Evolutionary conservation across 805 yeast genomes (phyloP), one percentile per base, ranked within the genome.

Genomic region (Candida pini): DNA sequence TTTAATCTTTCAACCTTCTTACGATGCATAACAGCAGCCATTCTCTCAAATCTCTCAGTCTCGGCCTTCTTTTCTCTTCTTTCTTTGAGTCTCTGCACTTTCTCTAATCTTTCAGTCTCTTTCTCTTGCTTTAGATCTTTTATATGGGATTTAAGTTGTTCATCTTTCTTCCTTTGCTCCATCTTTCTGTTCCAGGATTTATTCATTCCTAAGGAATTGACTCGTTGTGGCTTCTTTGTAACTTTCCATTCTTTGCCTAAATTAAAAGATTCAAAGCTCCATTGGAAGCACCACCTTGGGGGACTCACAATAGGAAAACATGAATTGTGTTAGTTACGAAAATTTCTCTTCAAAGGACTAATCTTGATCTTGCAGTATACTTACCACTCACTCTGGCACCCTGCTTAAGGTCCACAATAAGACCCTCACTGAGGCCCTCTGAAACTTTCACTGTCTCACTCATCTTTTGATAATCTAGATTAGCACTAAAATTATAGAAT

Each of bases 1-100:
- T 83, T 80, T 64, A 90, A 58, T 62, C 98, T 76, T 45, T 88
- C 97, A 26, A 88, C 84, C 67, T 78, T 83, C 78, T 88, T 89
- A 28, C 82, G 82, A 56, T 87, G 90, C 95, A 90, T 85, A 62
- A 82, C 86, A 37, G 75, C 71, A 9, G 95, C 92, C 55, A 90
- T 57, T 53, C 68, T 69, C 52, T 83, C 95, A 54, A 79, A 85
- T 50, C 98, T 75, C 57, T 90, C 97, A 60, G 76, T 77, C 60
- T 90, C 98, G 38, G 73, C 96, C 67, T 81, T 82, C 58, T 76
- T 74, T 48, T 79, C 88, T 53, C 82, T 73, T 60, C 84, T 79
- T 47, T 81, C 85, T 64, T 80, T 85, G 34, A 78, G 55, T 16
- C 68, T 75, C 18, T 71, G 72, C 30, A 78, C 62, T 43, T 71